Evolutionary conservation across 1,139 yeast species (phyloP), one percentile per base, ranked within the genome.

Genomic region (Nakaseomyces uthaithaninus): DNA sequence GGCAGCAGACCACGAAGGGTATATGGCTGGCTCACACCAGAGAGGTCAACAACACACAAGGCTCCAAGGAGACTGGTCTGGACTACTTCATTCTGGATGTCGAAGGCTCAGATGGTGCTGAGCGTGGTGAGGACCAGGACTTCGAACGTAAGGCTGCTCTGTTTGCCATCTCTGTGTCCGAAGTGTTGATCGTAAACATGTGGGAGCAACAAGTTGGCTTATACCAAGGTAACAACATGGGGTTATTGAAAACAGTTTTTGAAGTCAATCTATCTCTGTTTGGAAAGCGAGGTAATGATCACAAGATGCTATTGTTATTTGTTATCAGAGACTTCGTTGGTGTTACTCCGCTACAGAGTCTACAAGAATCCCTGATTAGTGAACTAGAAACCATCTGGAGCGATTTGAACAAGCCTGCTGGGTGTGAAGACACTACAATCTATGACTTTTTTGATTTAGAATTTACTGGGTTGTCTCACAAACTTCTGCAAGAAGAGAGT

Each of bases 181-280:
- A 91, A 57, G 79, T 89, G 2, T 70, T 91, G 53, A 87, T 91
- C 46, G 81, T 91, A 41, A 91, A 91, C 62, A 77, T 91, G 60
- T 91, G 98, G 97, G 98, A 91, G 61, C 84, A 86, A 51, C 98
- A 91, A 60, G 89, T 91, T 42, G 98, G 98, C 4, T 69, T 93
- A 40, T 91, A 91, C 58, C 97, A 91, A 59, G 98, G 98, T 37
- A 96, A 97, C 19, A 91, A 91, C 56, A 83, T 91, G 95, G 98
- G 94, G 1, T 66, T 91, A 40, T 70, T 91, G 51, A 89, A 87
- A 59, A 91, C 98, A 0, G 98, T 91, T 3, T 89, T 91, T 65
- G 98, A 91, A 58, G 98, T 91, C 26, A 91, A 93, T 59, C 67
- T 91, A 49, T 75, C 94, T 3, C 67, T 93, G 33, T 91, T 91